phyloP scores from a whole-genome alignment of 2,329 filamentous ascomycete species.

The Colletotrichum viniferum region DNA sequence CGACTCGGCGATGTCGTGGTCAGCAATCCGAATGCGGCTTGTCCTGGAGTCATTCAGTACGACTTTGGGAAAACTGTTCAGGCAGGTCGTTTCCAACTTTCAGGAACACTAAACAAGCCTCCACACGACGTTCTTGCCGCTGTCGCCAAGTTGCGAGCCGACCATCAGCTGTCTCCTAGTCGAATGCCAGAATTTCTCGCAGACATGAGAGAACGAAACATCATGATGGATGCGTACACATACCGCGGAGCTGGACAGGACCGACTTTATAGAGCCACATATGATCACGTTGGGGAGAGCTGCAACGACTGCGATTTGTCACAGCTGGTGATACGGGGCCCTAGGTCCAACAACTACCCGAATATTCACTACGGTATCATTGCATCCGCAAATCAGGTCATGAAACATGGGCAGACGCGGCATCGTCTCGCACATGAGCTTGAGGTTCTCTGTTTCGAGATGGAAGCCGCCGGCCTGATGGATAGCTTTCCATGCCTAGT shows the following conservation, averaged over 20 bases:
- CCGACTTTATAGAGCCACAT: not conserved
- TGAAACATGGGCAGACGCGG: constrained; percentile 6
- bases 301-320: not conserved
- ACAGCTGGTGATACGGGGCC: not conserved
- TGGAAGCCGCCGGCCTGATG: constrained; percentile 31
- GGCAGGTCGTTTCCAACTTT: not conserved
- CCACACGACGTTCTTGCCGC: constrained; percentile 11
- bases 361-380: constrained; percentile 23
- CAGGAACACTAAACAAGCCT: constrained; percentile 21
- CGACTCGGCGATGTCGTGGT: constrained; percentile 25
- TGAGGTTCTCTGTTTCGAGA: constrained; percentile 28
- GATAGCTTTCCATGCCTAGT: constrained; percentile 33
- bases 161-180: too few relatives aligned
- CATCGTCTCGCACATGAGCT: not conserved
- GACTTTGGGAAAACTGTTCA: constrained; percentile 28
- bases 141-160: not conserved
- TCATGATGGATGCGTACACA: not conserved
- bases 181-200: too few relatives aligned
- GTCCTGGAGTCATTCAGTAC: constrained; percentile 27
- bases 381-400: constrained; percentile 21
- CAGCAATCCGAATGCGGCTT: not conserved
- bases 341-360: not conserved
- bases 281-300: not conserved
- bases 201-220: too few relatives aligned
- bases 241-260: not conserved